Conservation (phyloP, 352 stramenopile genomes). For the Phytophthora cactorum region DNA sequence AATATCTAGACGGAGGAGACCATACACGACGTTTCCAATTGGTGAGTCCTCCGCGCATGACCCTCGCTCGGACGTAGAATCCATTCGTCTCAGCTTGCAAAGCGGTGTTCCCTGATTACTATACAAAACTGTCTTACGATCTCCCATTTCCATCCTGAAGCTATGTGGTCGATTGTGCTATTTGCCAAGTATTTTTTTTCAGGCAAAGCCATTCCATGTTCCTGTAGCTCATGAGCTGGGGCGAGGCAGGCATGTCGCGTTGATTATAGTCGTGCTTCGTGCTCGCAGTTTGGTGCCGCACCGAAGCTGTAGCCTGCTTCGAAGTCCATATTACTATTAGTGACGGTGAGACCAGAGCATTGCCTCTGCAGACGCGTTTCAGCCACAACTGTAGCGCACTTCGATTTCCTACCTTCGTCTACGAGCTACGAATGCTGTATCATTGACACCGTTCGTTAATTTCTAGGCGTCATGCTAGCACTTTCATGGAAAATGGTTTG, state of each 20-base stretch:
- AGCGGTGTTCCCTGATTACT: constrained; percentile 10
- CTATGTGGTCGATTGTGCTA: constrained; percentile 20
- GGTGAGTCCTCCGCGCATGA: constrained; percentile 23
- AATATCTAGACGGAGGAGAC: too few relatives aligned
- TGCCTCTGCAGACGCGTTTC: background rate
- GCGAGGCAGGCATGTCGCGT: constrained; percentile 17
- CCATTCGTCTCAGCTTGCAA: constrained; percentile 7
- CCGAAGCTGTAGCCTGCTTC: constrained; percentile 4
- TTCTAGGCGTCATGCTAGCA: background rate
- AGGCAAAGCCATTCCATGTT: constrained; percentile 22
- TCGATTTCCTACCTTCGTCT: constrained; percentile 12
- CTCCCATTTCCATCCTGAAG: constrained; percentile 7
- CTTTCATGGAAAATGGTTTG: background rate
- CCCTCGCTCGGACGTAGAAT: constrained; percentile 17
- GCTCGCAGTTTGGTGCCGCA: constrained; percentile 4
- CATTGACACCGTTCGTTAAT: background rate
- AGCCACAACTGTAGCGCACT: constrained; percentile 11
- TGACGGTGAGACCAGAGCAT: constrained; percentile 4
- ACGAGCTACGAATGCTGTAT: background rate
- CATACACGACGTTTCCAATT: constrained; percentile 1
- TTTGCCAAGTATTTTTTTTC: constrained; percentile 3
- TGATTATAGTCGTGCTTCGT: constrained; percentile 14
- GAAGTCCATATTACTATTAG: too few relatives aligned
- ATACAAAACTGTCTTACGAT: constrained; percentile 3
- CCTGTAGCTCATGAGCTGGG: constrained; percentile 16